These are phyloP conservation scores for Pythium rishiriense DNA, from an alignment of 352 stramenopile genomes.

Conservation along the genomic window DNA sequence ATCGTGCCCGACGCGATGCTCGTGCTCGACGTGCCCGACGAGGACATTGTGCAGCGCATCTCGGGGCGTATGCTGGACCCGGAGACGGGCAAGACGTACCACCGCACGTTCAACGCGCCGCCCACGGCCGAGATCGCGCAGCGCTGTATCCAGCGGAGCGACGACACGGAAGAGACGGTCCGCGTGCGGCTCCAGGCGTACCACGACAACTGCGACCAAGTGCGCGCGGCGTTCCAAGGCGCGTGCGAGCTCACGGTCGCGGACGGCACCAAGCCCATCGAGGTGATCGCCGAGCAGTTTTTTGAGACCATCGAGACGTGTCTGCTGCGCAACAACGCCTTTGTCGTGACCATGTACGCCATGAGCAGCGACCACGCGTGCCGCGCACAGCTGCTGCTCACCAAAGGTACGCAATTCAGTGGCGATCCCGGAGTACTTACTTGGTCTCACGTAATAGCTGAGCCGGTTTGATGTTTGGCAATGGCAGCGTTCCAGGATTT, in stretches of 20 bases:
- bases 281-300: slow-evolving; percentile 55
- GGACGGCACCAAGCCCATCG: slow-evolving; percentile 53
- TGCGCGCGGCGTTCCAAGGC: slow-evolving; percentile 38
- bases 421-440: too few species aligned
- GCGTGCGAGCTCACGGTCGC: slow-evolving; percentile 47
- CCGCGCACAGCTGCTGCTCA: slow-evolving; percentile 52
- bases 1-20: slow-evolving; percentile 93
- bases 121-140: slow-evolving; percentile 59
- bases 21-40: slow-evolving; percentile 93
- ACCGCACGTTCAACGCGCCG: slow-evolving; percentile 87
- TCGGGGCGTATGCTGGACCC: slow-evolving; percentile 91
- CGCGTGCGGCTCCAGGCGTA: slow-evolving; percentile 86
- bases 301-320: slow-evolving; percentile 49
- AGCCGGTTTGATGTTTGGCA: too few species aligned
- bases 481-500: slow-evolving; percentile 56
- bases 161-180: slow-evolving; percentile 91
- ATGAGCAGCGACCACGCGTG: slow-evolving; percentile 41
- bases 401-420: slow-evolving; percentile 50
- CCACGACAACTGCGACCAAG: slow-evolving; percentile 63
- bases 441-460: too few species aligned
- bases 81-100: slow-evolving; percentile 92
- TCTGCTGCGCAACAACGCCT: slow-evolving; percentile 63
- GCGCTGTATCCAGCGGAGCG: slow-evolving; percentile 64
- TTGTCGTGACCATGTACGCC: slow-evolving; percentile 54
- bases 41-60: slow-evolving; percentile 94